Evolutionary conservation across 345 rosid species (phyloP).

Genomic region (Eucalyptus guilfoylei): DNA sequence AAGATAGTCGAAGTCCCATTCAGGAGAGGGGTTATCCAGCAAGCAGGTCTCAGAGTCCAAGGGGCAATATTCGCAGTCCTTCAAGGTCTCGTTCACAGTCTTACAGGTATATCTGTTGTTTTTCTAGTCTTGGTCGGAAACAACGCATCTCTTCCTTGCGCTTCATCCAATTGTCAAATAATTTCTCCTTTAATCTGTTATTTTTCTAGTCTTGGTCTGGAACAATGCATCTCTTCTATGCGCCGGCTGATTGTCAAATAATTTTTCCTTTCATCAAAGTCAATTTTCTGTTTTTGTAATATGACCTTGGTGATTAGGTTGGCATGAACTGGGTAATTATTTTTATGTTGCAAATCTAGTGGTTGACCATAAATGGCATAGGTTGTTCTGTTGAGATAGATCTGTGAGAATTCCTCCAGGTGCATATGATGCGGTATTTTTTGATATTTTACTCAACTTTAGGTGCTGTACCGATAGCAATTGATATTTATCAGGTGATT

Average conservation of each 20-base stretch:
- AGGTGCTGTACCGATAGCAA: neutral
- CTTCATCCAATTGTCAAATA: neutral
- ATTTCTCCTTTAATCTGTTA: neutral
- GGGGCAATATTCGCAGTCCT: slow-evolving; percentile 19
- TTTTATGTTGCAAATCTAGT: neutral
- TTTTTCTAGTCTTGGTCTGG: neutral
- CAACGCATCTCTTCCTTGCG: neutral
- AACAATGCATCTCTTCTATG: neutral
- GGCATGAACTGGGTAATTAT: neutral
- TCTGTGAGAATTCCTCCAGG: neutral
- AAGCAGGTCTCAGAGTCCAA: slow-evolving; percentile 33
- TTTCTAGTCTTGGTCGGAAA: neutral
- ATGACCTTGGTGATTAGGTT: neutral
- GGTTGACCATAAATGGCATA: neutral
- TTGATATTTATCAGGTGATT: neutral
- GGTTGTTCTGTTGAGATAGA: neutral
- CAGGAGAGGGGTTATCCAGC: slow-evolving; percentile 28
- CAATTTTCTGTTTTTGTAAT: neutral
- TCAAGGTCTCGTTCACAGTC: slow-evolving; percentile 43
- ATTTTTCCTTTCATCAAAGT: neutral
- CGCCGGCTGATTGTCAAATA: neutral
- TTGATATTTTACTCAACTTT: neutral
- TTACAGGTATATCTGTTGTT: slow-evolving; percentile 23
- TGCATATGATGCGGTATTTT: neutral
- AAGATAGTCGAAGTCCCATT: slow-evolving; percentile 22